A percentile compares a stretch with the other conserved stretches of the same genome.
These are phyloP conservation scores for Mycosarcoma maydis DNA, from an alignment of 1,284 basidiomycete species.

Conservation along the genomic window DNA sequence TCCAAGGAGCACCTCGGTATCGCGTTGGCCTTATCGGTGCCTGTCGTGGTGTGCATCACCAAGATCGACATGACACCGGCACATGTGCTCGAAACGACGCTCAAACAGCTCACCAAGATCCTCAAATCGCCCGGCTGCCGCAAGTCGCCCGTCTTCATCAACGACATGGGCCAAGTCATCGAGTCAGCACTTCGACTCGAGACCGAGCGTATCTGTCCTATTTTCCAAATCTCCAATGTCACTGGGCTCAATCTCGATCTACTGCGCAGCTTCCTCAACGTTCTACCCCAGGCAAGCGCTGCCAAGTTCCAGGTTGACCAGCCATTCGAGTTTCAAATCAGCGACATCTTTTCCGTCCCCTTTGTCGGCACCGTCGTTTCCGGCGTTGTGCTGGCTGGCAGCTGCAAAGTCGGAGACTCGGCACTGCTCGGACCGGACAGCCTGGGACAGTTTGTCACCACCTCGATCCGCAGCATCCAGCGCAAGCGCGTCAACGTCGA, in stretches of 20 bases:
- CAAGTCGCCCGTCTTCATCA: conserved; percentile 61
- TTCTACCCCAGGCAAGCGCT: conserved; percentile 57
- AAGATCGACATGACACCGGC: conserved; percentile 99
- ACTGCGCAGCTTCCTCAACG: conserved; percentile 68
- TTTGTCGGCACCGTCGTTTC: conserved; percentile 96
- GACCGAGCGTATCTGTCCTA: conserved; percentile 78
- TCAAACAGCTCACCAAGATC: conserved; percentile 92
- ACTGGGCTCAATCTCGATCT: conserved; percentile 88
- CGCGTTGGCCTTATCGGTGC: conserved; percentile 89
- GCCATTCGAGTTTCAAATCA: conserved; percentile 79
- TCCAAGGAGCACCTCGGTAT: conserved; percentile 92
- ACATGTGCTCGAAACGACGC: conserved; percentile 86
- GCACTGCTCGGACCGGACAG: conserved; percentile 91
- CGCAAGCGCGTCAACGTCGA: conserved; percentile 87
- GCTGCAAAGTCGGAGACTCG: conserved; percentile 71
- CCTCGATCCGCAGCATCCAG: conserved; percentile 89
- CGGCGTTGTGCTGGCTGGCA: conserved; percentile 76
- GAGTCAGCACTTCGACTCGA: conserved; percentile 59
- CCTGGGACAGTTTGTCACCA: conserved; percentile 85
- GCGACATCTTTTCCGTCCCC: conserved; percentile 74
- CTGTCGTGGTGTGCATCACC: conserved; percentile 91
- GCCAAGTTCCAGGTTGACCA: conserved; percentile 71
- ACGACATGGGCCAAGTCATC: conserved; percentile 48
- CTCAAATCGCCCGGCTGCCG: conserved; percentile 88
- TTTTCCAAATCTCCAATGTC: conserved; percentile 94